Percentiles rank a stretch among this genome's conserved stretches.
Conservation (phyloP, 73 alveolate genomes). For the Tetrahymena elliotti region DNA sequence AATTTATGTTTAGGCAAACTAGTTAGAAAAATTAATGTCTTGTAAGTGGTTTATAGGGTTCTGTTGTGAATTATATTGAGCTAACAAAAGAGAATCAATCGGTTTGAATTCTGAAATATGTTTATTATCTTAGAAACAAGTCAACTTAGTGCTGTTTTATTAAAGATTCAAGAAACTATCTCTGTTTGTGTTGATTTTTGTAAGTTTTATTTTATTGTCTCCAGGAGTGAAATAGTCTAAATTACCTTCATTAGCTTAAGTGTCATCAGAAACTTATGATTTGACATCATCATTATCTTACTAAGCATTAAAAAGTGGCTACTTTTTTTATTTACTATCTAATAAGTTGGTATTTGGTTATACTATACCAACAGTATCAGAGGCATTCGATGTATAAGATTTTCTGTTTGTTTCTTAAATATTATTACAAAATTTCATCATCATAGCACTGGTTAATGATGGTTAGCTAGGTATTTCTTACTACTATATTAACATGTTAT, state of each 20-base stretch:
- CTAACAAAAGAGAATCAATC: not conserved
- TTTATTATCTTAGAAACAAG: not conserved
- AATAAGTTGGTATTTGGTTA: not conserved
- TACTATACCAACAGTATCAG: not conserved
- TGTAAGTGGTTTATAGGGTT: not conserved
- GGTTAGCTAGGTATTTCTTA: not conserved
- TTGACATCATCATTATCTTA: not conserved
- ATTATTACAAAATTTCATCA: not conserved
- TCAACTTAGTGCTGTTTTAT: not conserved
- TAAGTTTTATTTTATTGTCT: not conserved
- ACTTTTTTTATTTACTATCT: not conserved
- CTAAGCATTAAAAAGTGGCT: not conserved
- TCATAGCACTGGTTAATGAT: not conserved
- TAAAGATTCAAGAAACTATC: not conserved
- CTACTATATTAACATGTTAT: not conserved
- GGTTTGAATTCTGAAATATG: not conserved
- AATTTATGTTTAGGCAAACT: not conserved
- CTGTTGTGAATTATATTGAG: not conserved
- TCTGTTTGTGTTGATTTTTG: not conserved
- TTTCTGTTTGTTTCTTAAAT: not conserved
- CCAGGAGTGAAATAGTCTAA: not conserved
- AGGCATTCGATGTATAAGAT: not conserved
- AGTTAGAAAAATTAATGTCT: not conserved
- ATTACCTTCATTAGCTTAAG: not conserved
- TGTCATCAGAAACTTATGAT: not conserved